Percentiles rank a stretch among this genome's conserved stretches.
These are phyloP conservation scores for Claviceps sp. DNA, from an alignment of 2,329 filamentous ascomycete genomes.

Conservation along the genomic window DNA sequence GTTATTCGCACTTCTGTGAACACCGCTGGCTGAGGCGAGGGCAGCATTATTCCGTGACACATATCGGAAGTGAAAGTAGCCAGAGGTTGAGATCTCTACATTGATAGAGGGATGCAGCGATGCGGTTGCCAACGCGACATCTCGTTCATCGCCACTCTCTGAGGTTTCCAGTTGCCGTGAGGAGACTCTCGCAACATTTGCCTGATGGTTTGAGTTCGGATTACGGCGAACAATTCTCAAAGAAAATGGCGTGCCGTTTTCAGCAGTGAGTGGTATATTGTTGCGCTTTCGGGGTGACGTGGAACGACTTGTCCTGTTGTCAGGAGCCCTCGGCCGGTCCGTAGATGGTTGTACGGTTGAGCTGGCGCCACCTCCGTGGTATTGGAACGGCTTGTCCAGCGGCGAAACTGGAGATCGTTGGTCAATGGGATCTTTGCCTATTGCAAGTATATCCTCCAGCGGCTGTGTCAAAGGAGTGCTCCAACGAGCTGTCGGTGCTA, in stretches of 20 bases:
- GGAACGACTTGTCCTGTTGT: slow-evolving; percentile 13
- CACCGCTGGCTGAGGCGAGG: neutral
- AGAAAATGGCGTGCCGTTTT: slow-evolving; percentile 30
- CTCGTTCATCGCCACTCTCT: slow-evolving; percentile 12
- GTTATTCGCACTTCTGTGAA: neutral
- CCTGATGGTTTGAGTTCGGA: slow-evolving; percentile 53
- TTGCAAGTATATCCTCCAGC: neutral
- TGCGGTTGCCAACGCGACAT: slow-evolving; percentile 10
- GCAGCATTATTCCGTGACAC: slow-evolving; percentile 1
- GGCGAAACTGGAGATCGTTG: neutral
- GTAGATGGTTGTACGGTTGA: neutral
- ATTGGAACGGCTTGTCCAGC: neutral
- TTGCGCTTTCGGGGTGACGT: slow-evolving; percentile 24
- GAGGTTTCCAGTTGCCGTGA: slow-evolving; percentile 33
- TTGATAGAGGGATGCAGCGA: slow-evolving; percentile 29
- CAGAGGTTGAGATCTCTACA: slow-evolving; percentile 39
- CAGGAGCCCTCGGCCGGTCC: neutral
- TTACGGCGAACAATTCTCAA: slow-evolving; percentile 61
- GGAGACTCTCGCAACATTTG: slow-evolving; percentile 59
- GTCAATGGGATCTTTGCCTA: neutral
- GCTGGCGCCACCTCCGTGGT: neutral
- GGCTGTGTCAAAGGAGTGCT: neutral
- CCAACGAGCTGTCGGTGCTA: neutral
- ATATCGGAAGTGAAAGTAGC: slow-evolving; percentile 42
- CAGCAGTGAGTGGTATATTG: slow-evolving; percentile 15